Conservation (phyloP, 345 rosid species). For the Schrenkiella parvula region DNA sequence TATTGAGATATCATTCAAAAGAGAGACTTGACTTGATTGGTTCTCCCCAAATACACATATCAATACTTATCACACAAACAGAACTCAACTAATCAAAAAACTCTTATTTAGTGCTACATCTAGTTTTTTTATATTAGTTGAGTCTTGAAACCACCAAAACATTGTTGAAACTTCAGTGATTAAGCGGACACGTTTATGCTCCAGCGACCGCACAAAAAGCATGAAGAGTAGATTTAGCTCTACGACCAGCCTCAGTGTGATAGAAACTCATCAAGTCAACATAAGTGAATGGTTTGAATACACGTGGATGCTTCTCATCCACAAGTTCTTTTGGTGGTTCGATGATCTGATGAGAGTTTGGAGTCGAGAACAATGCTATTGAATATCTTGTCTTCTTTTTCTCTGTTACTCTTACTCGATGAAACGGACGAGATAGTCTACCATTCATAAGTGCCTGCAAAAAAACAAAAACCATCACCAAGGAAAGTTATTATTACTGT, state of each 20-base stretch:
- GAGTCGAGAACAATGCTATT: conserved; percentile 2
- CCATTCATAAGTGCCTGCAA: conserved; percentile 20
- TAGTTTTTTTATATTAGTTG: background rate
- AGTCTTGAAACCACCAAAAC: background rate
- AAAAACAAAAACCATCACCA: background rate
- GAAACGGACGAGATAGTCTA: background rate
- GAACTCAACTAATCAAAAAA: background rate
- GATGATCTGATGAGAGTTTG: background rate
- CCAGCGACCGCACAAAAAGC: conserved; percentile 3
- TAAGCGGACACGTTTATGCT: background rate
- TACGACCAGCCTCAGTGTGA: conserved; percentile 8
- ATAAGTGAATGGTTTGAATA: conserved; percentile 8
- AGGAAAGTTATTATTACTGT: background rate
- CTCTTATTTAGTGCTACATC: background rate
- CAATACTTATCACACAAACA: background rate
- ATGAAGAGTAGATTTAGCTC: background rate
- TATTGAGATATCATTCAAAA: background rate
- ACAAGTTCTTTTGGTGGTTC: conserved; percentile 23
- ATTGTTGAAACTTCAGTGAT: background rate
- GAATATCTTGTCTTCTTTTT: conserved; percentile 23
- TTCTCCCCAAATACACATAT: background rate
- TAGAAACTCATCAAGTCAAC: background rate
- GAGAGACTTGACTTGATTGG: background rate
- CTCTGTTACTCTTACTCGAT: conserved; percentile 22
- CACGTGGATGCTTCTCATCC: conserved; percentile 22